Conservation (phyloP, 1,139 yeast genomes). For the Nakaseomyces bracarensis region DNA sequence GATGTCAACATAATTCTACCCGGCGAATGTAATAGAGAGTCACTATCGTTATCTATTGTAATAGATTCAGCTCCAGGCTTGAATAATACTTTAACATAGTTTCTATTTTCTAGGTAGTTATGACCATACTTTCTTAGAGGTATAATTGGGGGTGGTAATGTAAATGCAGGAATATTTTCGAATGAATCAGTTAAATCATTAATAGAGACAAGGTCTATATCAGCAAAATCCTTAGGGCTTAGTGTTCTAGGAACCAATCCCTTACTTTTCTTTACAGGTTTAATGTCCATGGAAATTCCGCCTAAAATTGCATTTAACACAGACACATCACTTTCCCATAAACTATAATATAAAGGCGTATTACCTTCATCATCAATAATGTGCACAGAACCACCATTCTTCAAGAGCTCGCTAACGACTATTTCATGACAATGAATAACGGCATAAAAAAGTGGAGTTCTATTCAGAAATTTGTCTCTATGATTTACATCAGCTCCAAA, state of each 20-base stretch:
- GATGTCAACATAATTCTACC: conserved; percentile 75
- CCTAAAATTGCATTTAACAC: conserved; percentile 61
- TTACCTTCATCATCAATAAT: conserved; percentile 77
- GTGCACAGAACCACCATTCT: conserved; percentile 59
- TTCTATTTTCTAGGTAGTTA: conserved; percentile 83
- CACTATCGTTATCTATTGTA: conserved; percentile 41
- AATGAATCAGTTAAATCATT: conserved; percentile 17
- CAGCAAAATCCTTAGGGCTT: neutral
- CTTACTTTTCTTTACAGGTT: conserved; percentile 11
- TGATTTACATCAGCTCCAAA: conserved; percentile 76
- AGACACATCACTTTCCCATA: conserved; percentile 84
- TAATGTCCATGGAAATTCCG: conserved; percentile 15
- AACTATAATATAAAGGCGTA: conserved; percentile 80
- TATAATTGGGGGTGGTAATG: conserved; percentile 91
- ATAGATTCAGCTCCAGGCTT: conserved; percentile 55
- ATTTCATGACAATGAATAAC: conserved; percentile 75
- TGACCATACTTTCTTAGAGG: conserved; percentile 93
- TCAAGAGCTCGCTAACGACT: conserved; percentile 63
- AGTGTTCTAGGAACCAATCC: conserved; percentile 16
- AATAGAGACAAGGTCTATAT: conserved; percentile 3
- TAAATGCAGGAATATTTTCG: conserved; percentile 70
- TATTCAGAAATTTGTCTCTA: conserved; percentile 74
- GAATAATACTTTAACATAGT: conserved; percentile 66
- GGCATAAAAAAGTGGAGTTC: conserved; percentile 92
- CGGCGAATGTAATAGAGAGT: conserved; percentile 39